Evolutionary conservation across 306 rosid genomes (phyloP), one percentile per base, ranked within the genome.

Genomic region (Trifolium repens): DNA sequence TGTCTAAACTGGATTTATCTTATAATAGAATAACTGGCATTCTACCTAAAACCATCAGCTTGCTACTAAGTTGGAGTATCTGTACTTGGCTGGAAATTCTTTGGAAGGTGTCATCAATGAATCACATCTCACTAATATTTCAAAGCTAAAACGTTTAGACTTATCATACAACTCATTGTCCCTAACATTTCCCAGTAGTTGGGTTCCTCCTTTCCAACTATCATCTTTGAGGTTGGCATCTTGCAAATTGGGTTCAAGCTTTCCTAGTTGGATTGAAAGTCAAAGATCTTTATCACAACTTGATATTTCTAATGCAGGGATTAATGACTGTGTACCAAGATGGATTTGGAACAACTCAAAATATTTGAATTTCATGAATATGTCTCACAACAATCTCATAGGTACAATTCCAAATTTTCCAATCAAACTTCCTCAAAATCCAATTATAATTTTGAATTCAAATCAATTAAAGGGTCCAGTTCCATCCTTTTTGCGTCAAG

Each of bases 141-240:
- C 35, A 34, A 57, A 57, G 5, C 10, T 57, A 2, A 22, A 24
- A 12, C 1, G 0, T 2, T 24, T 57, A 57, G 3, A 11, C 62
- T 57, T 57, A 57, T 57, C 62, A 22, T 57, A 57, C 62, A 57
- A 57, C 35, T 57, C 62, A 24, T 4, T 57, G 15, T 57, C 62
- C 30, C 62, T 57, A 57, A 60, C 40, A 17, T 39, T 37, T 39
- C 27, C 9, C 0, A 0, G 8, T 37, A 39, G n/a, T 16, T 64
- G 69, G 69, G 69, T 64, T 16, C 69, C 69, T n/a, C 69, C 69
- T 37, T 64, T 64, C 14, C 32, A 64, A 39, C 39, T 64, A 64
- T 10, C 8, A 26, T 7, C 7, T 15, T 17, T 60, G 39, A n/a
- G 3, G n/a, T 35, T 60, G 35, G 62, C 62, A 57, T 57, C 62